Conservation (phyloP, 2,329 filamentous ascomycete species). For the Colletotrichum cordylinicola region DNA sequence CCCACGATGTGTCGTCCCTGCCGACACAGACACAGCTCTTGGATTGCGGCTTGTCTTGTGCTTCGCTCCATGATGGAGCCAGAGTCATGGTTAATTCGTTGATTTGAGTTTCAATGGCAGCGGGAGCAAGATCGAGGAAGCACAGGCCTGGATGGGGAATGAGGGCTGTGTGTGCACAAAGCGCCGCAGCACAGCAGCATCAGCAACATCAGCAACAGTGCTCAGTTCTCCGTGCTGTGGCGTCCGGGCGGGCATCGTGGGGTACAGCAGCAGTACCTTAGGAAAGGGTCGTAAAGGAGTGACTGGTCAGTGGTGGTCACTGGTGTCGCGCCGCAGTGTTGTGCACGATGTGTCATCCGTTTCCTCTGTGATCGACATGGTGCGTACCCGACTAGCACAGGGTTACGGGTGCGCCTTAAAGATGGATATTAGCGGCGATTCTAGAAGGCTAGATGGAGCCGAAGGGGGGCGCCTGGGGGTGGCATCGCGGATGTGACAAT, state of each 20-base stretch:
- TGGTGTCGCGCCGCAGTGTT: background rate
- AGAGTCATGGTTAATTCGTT: background rate
- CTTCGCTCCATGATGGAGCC: constrained; percentile 2
- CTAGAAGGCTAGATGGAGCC: background rate
- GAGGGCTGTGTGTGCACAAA: constrained; percentile 1
- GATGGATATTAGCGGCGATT: background rate
- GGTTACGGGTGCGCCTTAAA: background rate
- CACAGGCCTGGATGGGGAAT: background rate
- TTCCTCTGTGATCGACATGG: background rate
- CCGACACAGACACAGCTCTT: background rate
- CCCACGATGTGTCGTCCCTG: background rate
- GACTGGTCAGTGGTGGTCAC: background rate
- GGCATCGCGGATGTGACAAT: constrained; percentile 6
- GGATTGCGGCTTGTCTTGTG: constrained; percentile 8
- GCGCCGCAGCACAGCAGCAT: background rate
- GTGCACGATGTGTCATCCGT: constrained; percentile 15
- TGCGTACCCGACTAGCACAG: background rate
- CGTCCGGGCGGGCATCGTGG: constrained; percentile 4
- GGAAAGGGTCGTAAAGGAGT: background rate
- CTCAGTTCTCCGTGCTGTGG: background rate
- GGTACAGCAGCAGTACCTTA: background rate
- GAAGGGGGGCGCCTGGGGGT: background rate
- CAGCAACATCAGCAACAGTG: background rate
- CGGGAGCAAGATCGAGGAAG: background rate
- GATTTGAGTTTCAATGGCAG: background rate